Conservation (phyloP, 2,329 filamentous ascomycete genomes). For the Fusarium pseudocircinatum region DNA sequence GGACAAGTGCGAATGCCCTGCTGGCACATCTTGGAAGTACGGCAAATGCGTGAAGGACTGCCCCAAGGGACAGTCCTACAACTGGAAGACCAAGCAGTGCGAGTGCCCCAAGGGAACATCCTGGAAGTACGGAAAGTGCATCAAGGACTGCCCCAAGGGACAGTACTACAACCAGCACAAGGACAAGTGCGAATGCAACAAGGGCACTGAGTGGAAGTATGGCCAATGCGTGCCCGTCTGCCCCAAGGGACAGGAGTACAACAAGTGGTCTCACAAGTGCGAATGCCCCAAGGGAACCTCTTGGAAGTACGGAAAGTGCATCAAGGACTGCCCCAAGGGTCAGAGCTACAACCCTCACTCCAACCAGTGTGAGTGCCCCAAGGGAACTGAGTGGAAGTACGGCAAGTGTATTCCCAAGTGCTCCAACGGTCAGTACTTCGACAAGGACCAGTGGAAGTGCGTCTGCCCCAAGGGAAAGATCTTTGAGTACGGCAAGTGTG, state of each 20-base stretch:
- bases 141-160: slow-evolving; percentile 13
- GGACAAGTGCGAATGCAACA: slow-evolving; percentile 9
- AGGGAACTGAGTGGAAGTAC: slow-evolving; percentile 13
- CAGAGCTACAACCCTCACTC: slow-evolving; percentile 1
- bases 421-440: background rate
- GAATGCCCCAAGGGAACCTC: slow-evolving; percentile 14
- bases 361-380: slow-evolving; percentile 9
- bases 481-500: slow-evolving; percentile 17
- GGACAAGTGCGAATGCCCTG: slow-evolving; percentile 7
- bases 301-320: slow-evolving; percentile 16
- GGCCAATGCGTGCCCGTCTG: slow-evolving; percentile 11
- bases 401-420: slow-evolving; percentile 18
- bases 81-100: background rate
- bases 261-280: slow-evolving; percentile 10
- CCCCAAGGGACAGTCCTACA: slow-evolving; percentile 10
- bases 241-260: slow-evolving; percentile 17
- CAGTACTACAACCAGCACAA: background rate
- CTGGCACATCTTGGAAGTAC: slow-evolving; percentile 3
- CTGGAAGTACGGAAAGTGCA: slow-evolving; percentile 13
- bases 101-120: background rate
- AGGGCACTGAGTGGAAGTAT: slow-evolving; percentile 12
- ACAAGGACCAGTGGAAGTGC: slow-evolving; percentile 5
- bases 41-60: slow-evolving; percentile 15
- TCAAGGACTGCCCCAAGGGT: background rate
- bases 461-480: slow-evolving; percentile 26